Base-by-base conservation (phyloP, 2,329 filamentous ascomycete genomes). In the Ilyonectria destructans region DNA sequence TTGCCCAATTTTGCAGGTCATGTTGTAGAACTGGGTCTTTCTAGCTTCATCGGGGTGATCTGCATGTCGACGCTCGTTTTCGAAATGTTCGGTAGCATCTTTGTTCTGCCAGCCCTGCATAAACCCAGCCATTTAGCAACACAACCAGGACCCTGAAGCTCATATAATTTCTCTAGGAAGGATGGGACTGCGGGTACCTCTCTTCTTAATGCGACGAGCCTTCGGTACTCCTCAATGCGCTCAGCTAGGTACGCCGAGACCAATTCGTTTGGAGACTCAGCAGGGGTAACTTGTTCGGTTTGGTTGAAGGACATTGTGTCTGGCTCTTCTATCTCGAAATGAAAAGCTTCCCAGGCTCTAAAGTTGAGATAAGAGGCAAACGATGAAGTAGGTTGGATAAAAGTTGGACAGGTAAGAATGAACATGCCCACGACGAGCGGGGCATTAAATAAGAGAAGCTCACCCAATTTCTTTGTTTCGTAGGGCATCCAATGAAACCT, bases 221-320 rank as follows among this genome's bases (percentile, higher is more conserved):
- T 19, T 23, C 45, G 19, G n/a, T 40, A 51, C 19, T 37, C 2
- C 6, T n/a, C 8, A 29, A 59, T 59, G 5, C 21, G 45, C 7
- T 59, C 9, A 9, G 57, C 37, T 12, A 59, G 12, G 31, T 59
- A 59, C 6, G 43, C 57, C 13, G 19, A 26, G 31, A 59, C 26
- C 19, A 29, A 37, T 19, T 31, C 21, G 12, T 59, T 26, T 9
- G 57, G 45, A 26, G 15, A 15, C 13, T 13, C 23, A 43, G 17
- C 10, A 23, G 45, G 9, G 12, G 5, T 3, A 46, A 8, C 19
- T 19, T 46, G 19, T 13, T 23, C 5, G 19, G 45, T 6, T 4
- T 13, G 19, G 45, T 13, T 23, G 9, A 9, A 13, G 23, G 19
- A 9, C n/a, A 46, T 46, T 21, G 5, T 10, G 17, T 46, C 43